phyloP scores from a whole-genome alignment of 257 asterid genomes.

The Penstemon eatonii region DNA sequence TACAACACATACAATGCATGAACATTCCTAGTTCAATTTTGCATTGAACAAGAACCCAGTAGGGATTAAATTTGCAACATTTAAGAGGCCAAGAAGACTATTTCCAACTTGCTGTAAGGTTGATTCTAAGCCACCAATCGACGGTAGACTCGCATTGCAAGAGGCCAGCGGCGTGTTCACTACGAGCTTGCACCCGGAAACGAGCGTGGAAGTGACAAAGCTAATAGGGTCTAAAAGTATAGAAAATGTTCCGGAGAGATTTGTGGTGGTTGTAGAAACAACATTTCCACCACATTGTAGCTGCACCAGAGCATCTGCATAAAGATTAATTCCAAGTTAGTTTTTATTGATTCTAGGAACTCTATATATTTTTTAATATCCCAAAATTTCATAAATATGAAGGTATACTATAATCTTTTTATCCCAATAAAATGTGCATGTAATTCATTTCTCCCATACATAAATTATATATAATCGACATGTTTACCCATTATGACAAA shows the following conservation, averaged over 20 bases:
- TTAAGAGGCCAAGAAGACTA: conserved; percentile 34
- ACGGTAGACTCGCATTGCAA: conserved; percentile 42
- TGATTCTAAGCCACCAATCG: conserved; percentile 38
- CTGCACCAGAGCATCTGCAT: conserved; percentile 51
- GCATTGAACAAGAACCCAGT: conserved; percentile 1
- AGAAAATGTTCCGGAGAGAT: conserved; percentile 41
- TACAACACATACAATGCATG: no score
- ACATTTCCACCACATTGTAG: conserved; percentile 48
- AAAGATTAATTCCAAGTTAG: neutral
- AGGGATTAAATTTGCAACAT: conserved; percentile 27
- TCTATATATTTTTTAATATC: no score
- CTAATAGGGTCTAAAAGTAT: conserved; percentile 40
- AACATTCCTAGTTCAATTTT: neutral
- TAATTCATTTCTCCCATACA: no score
- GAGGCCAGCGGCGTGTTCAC: conserved; percentile 49
- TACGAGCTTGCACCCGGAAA: conserved; percentile 38
- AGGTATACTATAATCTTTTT: no score
- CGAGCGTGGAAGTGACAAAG: conserved; percentile 27
- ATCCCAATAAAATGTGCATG: no score
- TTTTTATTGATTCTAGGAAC: no score
- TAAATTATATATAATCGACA: no score
- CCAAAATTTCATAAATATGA: no score
- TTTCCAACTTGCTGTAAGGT: conserved; percentile 40
- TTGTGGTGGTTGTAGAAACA: conserved; percentile 40
- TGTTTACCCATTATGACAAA: no score